These are phyloP conservation scores for Rostrohypoxylon terebratum DNA, from an alignment of 495 filamentous ascomycete species.

Conservation along the genomic window DNA sequence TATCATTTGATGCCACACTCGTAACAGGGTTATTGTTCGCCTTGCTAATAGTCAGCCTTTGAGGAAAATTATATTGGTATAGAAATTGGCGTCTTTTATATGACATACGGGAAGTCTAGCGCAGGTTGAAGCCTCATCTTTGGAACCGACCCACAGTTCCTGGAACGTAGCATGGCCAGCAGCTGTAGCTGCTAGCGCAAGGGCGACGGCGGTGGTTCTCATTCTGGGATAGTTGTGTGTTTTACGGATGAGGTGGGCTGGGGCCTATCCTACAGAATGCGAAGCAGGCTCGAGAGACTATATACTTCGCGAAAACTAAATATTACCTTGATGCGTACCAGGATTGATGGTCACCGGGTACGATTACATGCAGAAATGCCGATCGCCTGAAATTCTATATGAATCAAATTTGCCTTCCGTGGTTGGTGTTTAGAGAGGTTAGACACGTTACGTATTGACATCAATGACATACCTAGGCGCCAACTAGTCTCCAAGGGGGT, in stretches of 20 bases:
- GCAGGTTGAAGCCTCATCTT: slow-evolving; percentile 58
- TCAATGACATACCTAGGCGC: slow-evolving; percentile 33
- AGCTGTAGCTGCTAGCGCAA: slow-evolving; percentile 40
- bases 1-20: slow-evolving; percentile 51
- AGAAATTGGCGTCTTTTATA: not conserved
- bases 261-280: not conserved
- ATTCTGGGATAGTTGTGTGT: slow-evolving; percentile 16
- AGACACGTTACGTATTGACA: slow-evolving; percentile 15
- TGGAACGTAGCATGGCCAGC: slow-evolving; percentile 66
- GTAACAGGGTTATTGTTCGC: slow-evolving; percentile 61
- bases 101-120: slow-evolving; percentile 52
- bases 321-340: slow-evolving; percentile 6
- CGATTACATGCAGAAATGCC: slow-evolving; percentile 27
- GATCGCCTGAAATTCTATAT: slow-evolving; percentile 33
- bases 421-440: not conserved
- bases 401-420: slow-evolving; percentile 23
- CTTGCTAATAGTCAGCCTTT: slow-evolving; percentile 20
- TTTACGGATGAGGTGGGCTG: not conserved
- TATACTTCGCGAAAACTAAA: slow-evolving; percentile 10
- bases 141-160: slow-evolving; percentile 62
- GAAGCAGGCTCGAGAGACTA: slow-evolving; percentile 2
- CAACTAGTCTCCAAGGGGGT: slow-evolving; percentile 3
- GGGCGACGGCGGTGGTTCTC: slow-evolving; percentile 18
- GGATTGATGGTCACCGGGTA: slow-evolving; percentile 1
- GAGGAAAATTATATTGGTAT: not conserved